Evolutionary conservation across 2,329 filamentous ascomycete species (phyloP), one percentile per base, ranked within the genome.

Genomic region (Diaporthe caulivora): DNA sequence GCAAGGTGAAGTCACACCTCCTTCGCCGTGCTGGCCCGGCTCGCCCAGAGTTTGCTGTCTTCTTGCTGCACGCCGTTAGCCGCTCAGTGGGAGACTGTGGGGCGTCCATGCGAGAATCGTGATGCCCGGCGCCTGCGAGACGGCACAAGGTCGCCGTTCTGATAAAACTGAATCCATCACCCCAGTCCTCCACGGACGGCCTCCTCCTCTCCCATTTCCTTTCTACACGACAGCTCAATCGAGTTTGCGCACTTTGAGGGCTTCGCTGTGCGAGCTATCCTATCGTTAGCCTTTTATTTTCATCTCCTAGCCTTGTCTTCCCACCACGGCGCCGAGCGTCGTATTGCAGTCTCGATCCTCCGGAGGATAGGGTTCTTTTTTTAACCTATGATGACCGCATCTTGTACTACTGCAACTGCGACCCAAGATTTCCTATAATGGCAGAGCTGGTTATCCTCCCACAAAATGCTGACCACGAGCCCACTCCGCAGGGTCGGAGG

Each of bases 401-500:
- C 54, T 68, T 37, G 54, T 67, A 53, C 62, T 42, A 74, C 72
- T 75, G 64, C 72, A 75, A 71, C 74, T 74, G 70, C 77, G 72
- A 75, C 75, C 75, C 75, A 76, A 78, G 65, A 75, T 79, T 78
- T 76, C 82, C 81, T 78, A 86, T 79, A 75, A 90, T 90, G 88
- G 81, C 88, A 70, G 86, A 87, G 68, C 78, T 82, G 76, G 73
- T 82, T 76, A 77, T 85, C 72, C 79, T 86, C 74, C 82, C 85
- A 54, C 78, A 80, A 72, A 82, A 78, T 74, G 82, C 79, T 74
- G 87, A 86, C 78, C 83, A 82, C 79, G 72, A 71, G 53, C 70
- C 70, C 57, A 82, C 86, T 83, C 86, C 86, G 89, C 89, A 84
- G 87, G 89, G 81, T 81, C 88, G 88, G 85, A 87, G 87, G 83